Evolutionary conservation across 2,329 filamentous ascomycete species (phyloP).

Genomic region (Hymenoscyphus salicellus): DNA sequence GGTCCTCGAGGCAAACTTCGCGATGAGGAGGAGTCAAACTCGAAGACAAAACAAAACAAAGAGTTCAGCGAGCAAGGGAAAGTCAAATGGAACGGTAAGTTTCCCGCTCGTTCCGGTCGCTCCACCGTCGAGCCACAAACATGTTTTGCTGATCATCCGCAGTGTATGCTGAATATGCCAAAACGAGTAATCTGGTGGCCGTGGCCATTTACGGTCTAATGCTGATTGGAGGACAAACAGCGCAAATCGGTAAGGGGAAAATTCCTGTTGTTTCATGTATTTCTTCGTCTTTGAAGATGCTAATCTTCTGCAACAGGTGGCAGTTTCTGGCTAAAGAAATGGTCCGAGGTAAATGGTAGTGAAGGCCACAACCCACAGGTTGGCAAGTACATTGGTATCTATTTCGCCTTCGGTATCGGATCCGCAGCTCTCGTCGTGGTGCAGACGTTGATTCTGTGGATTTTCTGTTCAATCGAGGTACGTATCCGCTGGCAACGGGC

Average conservation of each 20-base stretch:
- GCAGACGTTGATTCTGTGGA: conserved; percentile 95
- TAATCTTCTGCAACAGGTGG: conserved; percentile 50
- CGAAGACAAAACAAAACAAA: conserved; percentile 78
- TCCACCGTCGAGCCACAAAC: conserved; percentile 8
- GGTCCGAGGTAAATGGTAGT: conserved; percentile 76
- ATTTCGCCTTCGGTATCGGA: conserved; percentile 91
- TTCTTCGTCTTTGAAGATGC: neutral
- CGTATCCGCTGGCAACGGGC: conserved; percentile 26
- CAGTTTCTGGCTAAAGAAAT: conserved; percentile 89
- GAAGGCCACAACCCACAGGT: conserved; percentile 68
- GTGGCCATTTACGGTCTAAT: conserved; percentile 76
- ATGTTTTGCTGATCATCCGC: conserved; percentile 22
- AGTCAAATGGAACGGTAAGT: conserved; percentile 77
- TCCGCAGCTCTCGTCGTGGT: conserved; percentile 80
- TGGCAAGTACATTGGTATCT: conserved; percentile 89
- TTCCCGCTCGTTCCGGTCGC: conserved; percentile 8
- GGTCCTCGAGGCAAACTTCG: conserved; percentile 78
- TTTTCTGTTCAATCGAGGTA: conserved; percentile 98
- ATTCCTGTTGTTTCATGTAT: conserved; percentile 12
- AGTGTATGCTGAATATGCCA: conserved; percentile 92
- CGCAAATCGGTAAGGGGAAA: conserved; percentile 64
- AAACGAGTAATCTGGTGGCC: conserved; percentile 83
- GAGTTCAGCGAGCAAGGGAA: conserved; percentile 93
- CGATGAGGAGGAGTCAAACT: conserved; percentile 77
- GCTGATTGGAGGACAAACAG: conserved; percentile 75